Percentiles rank a stretch among this genome's conserved stretches.
Evolutionary conservation across 169 alveolate species (phyloP).

Genomic region (Plasmodium inui): DNA sequence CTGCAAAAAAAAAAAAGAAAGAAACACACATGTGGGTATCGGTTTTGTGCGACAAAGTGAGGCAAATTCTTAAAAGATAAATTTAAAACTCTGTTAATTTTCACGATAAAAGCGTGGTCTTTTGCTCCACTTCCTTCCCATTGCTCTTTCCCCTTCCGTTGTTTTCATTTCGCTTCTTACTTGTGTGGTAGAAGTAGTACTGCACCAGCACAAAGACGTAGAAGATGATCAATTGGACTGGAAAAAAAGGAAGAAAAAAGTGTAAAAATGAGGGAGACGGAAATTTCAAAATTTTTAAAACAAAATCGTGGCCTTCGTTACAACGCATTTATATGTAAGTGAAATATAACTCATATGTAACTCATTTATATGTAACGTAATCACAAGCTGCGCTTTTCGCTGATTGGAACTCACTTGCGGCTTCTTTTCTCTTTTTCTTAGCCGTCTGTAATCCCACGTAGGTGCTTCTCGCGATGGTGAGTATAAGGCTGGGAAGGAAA

Average conservation of each 20-base stretch:
- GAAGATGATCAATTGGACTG: conserved; percentile 30
- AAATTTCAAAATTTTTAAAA: background rate
- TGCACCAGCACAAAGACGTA: conserved; percentile 1
- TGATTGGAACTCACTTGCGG: conserved; percentile 18
- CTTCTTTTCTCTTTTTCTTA: conserved; percentile 59
- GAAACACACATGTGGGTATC: background rate
- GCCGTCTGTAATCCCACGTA: conserved; percentile 51
- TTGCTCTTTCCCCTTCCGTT: background rate
- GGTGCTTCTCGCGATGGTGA: conserved; percentile 15
- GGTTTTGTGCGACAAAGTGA: background rate
- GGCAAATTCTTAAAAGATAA: background rate
- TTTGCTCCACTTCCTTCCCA: background rate
- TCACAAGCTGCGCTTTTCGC: background rate
- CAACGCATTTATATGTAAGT: background rate
- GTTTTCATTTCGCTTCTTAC: conserved; percentile 12
- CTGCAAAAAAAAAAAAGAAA: conserved; percentile 26
- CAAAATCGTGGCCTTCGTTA: background rate
- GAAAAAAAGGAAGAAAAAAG: background rate
- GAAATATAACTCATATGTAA: background rate
- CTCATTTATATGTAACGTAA: no score
- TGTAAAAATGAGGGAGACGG: background rate
- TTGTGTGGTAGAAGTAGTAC: conserved; percentile 49
- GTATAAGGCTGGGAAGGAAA: conserved; percentile 11
- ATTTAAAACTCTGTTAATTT: background rate
- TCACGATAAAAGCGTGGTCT: background rate